Percentiles rank a stretch among this genome's conserved stretches.
Conservation (phyloP, 371 early-diverging fungal species). For the Mortierella sp. region DNA sequence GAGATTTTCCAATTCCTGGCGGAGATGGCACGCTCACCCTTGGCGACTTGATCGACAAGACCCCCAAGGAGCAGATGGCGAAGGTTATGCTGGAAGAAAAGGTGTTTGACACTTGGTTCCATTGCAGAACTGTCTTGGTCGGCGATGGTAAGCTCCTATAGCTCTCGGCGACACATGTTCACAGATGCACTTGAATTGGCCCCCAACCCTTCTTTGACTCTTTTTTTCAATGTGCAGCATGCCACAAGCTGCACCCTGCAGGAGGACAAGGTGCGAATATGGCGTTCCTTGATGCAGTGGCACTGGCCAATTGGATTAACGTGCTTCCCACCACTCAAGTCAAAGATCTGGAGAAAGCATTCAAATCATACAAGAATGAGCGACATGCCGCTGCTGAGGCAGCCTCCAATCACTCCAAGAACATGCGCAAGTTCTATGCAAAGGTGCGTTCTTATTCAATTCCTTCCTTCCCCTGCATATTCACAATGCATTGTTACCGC, state of each 20-base stretch:
- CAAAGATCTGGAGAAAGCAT: not conserved
- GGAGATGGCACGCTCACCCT: constrained; percentile 16
- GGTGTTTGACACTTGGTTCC: constrained; percentile 30
- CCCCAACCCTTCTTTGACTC: not conserved
- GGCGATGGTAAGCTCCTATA: constrained; percentile 23
- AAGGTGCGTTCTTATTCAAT: not conserved
- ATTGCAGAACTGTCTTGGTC: constrained; percentile 18
- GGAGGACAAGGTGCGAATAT: not conserved
- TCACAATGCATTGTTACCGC: not conserved
- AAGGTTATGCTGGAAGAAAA: constrained; percentile 34
- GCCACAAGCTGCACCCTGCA: not conserved
- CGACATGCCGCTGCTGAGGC: not conserved
- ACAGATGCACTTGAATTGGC: too few species aligned
- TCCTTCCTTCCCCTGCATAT: not conserved
- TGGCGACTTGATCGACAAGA: constrained; percentile 25
- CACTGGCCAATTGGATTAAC: not conserved
- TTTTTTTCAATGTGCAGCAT: not conserved
- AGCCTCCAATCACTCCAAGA: not conserved
- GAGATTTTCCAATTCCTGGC: constrained; percentile 14
- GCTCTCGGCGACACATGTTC: not conserved
- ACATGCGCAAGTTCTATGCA: not conserved
- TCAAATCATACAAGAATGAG: not conserved
- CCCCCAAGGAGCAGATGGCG: constrained; percentile 16
- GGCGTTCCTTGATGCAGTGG: not conserved
- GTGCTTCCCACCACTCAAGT: not conserved